Percentiles rank a stretch among this genome's conserved stretches.
These are phyloP conservation scores for Discostella stelligera DNA, from an alignment of 352 stramenopile species.

Conservation along the genomic window DNA sequence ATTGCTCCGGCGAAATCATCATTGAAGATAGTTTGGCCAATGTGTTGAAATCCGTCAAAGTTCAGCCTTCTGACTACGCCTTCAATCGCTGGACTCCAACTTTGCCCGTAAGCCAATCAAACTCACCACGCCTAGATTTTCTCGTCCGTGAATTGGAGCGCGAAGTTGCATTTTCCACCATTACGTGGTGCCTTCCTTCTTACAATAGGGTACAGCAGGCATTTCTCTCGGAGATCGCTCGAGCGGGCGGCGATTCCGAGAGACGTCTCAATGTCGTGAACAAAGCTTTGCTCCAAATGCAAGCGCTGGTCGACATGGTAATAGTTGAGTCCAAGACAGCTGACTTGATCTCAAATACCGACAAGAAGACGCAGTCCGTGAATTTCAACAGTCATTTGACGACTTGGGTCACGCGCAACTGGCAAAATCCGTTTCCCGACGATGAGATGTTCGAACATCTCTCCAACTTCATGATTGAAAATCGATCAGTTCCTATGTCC, in stretches of 20 bases:
- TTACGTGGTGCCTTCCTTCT: constrained; percentile 9
- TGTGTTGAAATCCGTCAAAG: background rate
- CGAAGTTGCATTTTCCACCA: background rate
- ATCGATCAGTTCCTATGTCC: constrained; percentile 4
- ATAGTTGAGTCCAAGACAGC: background rate
- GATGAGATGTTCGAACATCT: constrained; percentile 13
- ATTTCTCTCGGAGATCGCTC: background rate
- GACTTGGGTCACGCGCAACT: constrained; percentile 7
- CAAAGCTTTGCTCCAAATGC: constrained; percentile 1
- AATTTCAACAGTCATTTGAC: constrained; percentile 3
- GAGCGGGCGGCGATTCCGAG: background rate
- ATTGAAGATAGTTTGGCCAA: background rate
- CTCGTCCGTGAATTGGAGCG: constrained; percentile 10
- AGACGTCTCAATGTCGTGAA: background rate
- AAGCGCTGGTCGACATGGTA: constrained; percentile 11
- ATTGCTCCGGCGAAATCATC: background rate
- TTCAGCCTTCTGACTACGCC: constrained; percentile 1
- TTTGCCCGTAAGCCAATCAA: background rate
- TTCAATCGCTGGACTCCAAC: background rate
- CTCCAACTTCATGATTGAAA: constrained; percentile 10
- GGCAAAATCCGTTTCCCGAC: constrained; percentile 27
- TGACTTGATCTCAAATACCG: background rate
- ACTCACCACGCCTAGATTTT: background rate
- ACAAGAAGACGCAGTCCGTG: background rate
- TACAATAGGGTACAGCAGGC: constrained; percentile 14